Evolutionary conservation across 306 rosid species (phyloP), one percentile per base, ranked within the genome.

Genomic region (Pterocarpus santalinus): DNA sequence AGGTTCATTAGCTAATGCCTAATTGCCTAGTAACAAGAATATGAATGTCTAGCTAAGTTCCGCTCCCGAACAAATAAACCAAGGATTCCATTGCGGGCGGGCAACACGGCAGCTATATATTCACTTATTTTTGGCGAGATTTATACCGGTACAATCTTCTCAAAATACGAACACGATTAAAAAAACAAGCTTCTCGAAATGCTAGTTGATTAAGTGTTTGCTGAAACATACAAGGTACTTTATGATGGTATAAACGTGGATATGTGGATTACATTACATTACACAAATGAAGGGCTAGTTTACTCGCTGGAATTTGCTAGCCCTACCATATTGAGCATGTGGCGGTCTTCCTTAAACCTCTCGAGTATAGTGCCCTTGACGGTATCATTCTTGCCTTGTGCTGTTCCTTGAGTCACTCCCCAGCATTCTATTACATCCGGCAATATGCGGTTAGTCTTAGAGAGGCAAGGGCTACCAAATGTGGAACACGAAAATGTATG

Each of bases 391-490:
- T 76, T 87, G 77, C 69, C 88, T 69, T 90, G 90, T 53, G 62
- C 86, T 30, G 68, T 65, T 76, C 78, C 89, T 49, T 73, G 76
- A 13, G 84, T 86, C 47, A 92, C 92, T 79, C 99, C 92, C 97
- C 98, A 95, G 87, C 99, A 91, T 79, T 95, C 99, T 82, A 95
- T 91, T 52, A 88, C 94, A 76, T 95, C 99, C 4, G 95, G 98
- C 75, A 61, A 43, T 77, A 91, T 86, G 11, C 63, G 85, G 84
- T 72, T 89, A 9, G 81, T 81, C 84, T 90, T 93, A 10, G 99
- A 93, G 69, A 95, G 99, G 85, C 90, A 82, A 8, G 99, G 98
- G 61, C 94, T 93, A 17, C 96, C 97, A 49, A 95, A 95, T 30
- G 99, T 95, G 30, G 98, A 84, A 76, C 97, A 93, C 7, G 81